phyloP scores from a whole-genome alignment of 1,284 basidiomycete genomes.

The Porodaedalea pini region DNA sequence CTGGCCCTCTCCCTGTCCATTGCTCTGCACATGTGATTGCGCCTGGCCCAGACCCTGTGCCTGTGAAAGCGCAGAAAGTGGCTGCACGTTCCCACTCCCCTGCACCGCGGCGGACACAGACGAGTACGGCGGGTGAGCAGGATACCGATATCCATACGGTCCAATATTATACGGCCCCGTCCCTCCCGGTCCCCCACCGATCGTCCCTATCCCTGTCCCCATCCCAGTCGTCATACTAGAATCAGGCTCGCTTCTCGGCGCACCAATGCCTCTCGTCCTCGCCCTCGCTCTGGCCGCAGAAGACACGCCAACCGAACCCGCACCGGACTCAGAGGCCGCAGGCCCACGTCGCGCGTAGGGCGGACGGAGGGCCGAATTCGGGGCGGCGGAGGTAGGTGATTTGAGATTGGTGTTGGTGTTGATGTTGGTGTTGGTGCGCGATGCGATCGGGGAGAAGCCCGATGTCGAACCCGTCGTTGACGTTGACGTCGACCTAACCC shows the following conservation, averaged over 20 bases:
- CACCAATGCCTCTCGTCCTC: not conserved
- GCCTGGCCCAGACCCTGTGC: not conserved
- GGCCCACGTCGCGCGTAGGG: not conserved
- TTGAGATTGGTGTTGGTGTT: not conserved
- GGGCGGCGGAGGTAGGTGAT: not conserved
- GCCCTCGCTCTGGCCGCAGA: not conserved
- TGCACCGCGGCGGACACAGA: not conserved
- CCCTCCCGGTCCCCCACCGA: not conserved
- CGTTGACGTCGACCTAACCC: not conserved
- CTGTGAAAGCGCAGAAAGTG: no score
- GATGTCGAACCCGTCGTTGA: not conserved
- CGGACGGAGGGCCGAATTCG: not conserved
- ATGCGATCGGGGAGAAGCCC: not conserved
- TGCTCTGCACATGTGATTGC: no score
- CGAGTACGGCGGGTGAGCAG: slow-evolving; percentile 10
- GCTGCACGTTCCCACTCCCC: no score
- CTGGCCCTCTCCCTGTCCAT: no score
- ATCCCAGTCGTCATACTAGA: not conserved
- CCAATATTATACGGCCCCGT: not conserved
- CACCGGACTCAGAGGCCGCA: not conserved
- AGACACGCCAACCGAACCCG: not conserved
- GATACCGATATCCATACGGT: slow-evolving; percentile 15
- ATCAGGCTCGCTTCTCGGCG: not conserved
- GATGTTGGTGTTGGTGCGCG: not conserved
- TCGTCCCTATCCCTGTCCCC: not conserved